Conservation (phyloP, 164 flowering plant species). For the Berberis vulgaris region DNA sequence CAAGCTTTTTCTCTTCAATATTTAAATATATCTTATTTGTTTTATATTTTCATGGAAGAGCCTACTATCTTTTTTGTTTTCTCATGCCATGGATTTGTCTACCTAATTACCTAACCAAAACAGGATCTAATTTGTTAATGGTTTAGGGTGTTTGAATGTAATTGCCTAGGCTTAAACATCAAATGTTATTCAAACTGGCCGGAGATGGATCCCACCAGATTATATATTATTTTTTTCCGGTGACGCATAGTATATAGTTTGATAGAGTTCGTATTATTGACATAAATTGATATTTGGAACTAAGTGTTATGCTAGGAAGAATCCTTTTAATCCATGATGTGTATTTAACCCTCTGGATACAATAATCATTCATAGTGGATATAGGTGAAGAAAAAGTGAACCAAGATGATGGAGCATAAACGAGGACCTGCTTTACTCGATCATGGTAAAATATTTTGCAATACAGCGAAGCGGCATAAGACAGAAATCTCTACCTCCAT, state of each 20-base stretch:
- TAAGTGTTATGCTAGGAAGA: neutral
- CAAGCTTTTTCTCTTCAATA: neutral
- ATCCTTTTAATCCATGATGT: neutral
- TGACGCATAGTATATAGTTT: neutral
- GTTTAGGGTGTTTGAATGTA: neutral
- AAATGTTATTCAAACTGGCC: neutral
- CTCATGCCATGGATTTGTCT: neutral
- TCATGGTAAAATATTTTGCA: conserved; percentile 24
- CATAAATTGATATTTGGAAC: neutral
- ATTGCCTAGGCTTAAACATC: neutral
- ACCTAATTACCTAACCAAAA: conserved; percentile 4
- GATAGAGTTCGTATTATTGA: neutral
- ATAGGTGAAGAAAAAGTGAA: conserved; percentile 13
- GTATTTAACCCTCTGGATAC: neutral
- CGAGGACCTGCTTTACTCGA: conserved; percentile 38
- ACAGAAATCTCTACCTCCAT: conserved; percentile 36
- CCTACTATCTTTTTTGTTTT: neutral
- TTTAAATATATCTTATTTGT: neutral
- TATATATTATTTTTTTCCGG: neutral
- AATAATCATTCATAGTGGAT: neutral
- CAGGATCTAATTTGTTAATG: neutral
- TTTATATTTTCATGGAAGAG: neutral
- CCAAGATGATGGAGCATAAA: conserved; percentile 52
- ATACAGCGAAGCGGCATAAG: conserved; percentile 47
- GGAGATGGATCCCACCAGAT: neutral